phyloP scores from a whole-genome alignment of 2,329 filamentous ascomycete species.

The Harringtonia aguacate region DNA sequence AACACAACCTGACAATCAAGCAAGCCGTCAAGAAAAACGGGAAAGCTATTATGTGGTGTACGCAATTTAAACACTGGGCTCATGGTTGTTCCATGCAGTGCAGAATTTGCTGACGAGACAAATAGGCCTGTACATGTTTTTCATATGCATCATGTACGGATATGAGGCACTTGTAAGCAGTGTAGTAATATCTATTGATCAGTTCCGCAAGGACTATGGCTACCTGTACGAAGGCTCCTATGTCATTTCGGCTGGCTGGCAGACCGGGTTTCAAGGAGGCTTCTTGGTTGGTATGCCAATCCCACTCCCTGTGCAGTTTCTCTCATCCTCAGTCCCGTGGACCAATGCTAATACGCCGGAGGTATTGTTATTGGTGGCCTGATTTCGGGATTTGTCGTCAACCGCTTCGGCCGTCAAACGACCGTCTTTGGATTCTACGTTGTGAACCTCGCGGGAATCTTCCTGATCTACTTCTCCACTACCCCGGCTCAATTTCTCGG shows the following conservation, averaged over 20 bases:
- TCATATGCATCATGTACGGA: constrained; percentile 11
- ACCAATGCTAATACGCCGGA: too few relatives aligned
- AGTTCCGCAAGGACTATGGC: constrained; percentile 29
- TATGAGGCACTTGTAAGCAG: constrained; percentile 25
- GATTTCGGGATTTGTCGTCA: too few relatives aligned
- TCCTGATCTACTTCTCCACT: constrained; percentile 23
- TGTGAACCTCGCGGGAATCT: constrained; percentile 20
- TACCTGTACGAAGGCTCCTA: constrained; percentile 20
- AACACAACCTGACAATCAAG: too few relatives aligned
- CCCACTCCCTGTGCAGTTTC: too few relatives aligned
- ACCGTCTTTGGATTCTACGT: constrained; percentile 19
- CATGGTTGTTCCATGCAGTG: too few relatives aligned
- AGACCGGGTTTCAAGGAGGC: constrained; percentile 27
- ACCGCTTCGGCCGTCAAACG: constrained; percentile 6
- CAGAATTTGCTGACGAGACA: background rate
- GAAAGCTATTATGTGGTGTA: too few relatives aligned
- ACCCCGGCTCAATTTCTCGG: constrained; percentile 23
- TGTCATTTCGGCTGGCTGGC: constrained; percentile 26
- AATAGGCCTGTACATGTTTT: constrained; percentile 10
- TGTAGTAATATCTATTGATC: constrained; percentile 24
- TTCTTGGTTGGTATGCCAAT: constrained; percentile 4
- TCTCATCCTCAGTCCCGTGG: too few relatives aligned
- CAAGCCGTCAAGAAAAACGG: too few relatives aligned
- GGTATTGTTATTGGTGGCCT: constrained; percentile 2
- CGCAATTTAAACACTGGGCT: too few relatives aligned